Conservation (phyloP, 805 yeast genomes). For the Wickerhamomyces bovis region DNA sequence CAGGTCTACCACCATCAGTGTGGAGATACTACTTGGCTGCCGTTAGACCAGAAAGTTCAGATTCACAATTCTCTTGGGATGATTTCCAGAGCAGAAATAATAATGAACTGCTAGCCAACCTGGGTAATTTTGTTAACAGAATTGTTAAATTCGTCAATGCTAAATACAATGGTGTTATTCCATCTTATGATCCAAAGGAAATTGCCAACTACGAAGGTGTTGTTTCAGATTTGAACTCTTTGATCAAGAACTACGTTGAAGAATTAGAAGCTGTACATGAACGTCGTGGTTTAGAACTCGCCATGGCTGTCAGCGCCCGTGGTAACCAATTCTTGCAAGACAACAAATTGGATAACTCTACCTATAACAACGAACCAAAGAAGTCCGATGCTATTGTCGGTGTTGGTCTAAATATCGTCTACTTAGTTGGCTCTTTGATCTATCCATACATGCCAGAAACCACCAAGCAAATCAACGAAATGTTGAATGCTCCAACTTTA, state of each 20-base stretch:
- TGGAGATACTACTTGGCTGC: constrained; percentile 96
- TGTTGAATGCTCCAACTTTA: constrained; percentile 77
- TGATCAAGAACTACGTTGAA: constrained; percentile 55
- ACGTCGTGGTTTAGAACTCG: constrained; percentile 85
- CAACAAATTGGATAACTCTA: constrained; percentile 85
- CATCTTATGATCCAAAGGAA: constrained; percentile 47
- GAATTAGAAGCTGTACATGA: constrained; percentile 76
- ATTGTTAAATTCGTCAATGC: constrained; percentile 84
- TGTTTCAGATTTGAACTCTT: constrained; percentile 52
- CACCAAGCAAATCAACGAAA: constrained; percentile 59
- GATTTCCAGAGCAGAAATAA: constrained; percentile 94
- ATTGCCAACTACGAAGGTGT: constrained; percentile 41
- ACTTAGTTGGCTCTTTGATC: constrained; percentile 75
- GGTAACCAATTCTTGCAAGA: constrained; percentile 97
- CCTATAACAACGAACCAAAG: constrained; percentile 69
- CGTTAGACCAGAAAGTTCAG: constrained; percentile 92
- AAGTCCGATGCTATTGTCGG: constrained; percentile 89
- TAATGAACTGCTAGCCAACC: constrained; percentile 87
- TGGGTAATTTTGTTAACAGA: constrained; percentile 96
- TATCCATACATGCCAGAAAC: constrained; percentile 91
- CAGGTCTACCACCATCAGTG: constrained; percentile 85
- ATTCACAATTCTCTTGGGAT: constrained; percentile 95
- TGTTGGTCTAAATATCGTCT: constrained; percentile 82
- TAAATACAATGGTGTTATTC: constrained; percentile 88
- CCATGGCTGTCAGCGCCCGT: constrained; percentile 86